Conservation (phyloP, 2,329 filamentous ascomycete species). For the Chrysoporthe cubensis region DNA sequence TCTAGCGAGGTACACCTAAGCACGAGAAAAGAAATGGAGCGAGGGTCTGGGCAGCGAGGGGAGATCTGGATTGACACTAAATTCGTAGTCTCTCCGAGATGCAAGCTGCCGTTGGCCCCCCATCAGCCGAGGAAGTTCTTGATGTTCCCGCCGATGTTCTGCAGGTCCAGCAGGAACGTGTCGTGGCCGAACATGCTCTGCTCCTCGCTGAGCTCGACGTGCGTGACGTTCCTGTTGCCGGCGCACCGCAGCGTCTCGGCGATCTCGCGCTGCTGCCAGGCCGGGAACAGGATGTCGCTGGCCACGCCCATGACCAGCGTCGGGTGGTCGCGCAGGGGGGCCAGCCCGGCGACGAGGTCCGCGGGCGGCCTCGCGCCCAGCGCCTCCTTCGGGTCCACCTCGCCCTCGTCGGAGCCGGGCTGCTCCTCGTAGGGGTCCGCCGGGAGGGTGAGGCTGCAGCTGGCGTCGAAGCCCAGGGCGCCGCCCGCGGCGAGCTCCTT, state of each 20-base stretch:
- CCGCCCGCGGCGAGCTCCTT: slow-evolving; percentile 57
- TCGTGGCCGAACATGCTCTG: slow-evolving; percentile 95
- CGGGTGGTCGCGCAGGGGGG: slow-evolving; percentile 73
- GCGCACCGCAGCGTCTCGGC: slow-evolving; percentile 77
- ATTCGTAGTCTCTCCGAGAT: not conserved
- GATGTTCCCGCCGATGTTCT: slow-evolving; percentile 87
- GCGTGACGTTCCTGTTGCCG: slow-evolving; percentile 81
- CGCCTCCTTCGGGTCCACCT: slow-evolving; percentile 32
- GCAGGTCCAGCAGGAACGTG: slow-evolving; percentile 89
- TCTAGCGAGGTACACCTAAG: too few relatives aligned
- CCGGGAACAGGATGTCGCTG: slow-evolving; percentile 94
- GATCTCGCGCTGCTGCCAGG: slow-evolving; percentile 96
- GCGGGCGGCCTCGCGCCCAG: slow-evolving; percentile 64
- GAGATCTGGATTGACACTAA: too few relatives aligned
- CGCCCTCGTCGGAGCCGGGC: slow-evolving; percentile 49
- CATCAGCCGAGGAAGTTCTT: slow-evolving; percentile 72
- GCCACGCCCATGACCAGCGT: slow-evolving; percentile 91
- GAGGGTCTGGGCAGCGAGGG: too few relatives aligned
- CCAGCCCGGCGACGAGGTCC: slow-evolving; percentile 79
- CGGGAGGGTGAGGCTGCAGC: slow-evolving; percentile 82
- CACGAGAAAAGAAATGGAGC: too few relatives aligned
- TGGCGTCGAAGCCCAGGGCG: slow-evolving; percentile 49
- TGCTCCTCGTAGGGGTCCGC: slow-evolving; percentile 87
- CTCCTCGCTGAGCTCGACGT: slow-evolving; percentile 92
- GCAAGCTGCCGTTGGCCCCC: too few relatives aligned